Base-by-base conservation (phyloP, 371 early-diverging fungal genomes). In the Mycotypha africana region DNA sequence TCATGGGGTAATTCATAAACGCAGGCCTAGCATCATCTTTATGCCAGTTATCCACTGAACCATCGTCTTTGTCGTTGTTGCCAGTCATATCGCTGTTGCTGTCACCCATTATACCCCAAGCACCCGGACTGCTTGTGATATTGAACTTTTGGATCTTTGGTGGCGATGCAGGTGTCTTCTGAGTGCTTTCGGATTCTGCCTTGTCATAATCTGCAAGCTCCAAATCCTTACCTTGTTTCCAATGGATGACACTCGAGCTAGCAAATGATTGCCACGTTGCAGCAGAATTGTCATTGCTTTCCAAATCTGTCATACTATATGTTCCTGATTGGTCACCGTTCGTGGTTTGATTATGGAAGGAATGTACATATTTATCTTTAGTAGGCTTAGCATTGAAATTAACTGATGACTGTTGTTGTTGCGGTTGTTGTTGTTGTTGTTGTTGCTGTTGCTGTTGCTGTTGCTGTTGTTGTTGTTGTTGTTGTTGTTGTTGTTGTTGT, bases 1-100 rank as follows among this genome's bases (percentile, higher is more conserved):
- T 53, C 46, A 70, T 28, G n/a, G 48, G 58, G 56, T 65, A 65
- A 15, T 34, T 31, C 70, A 70, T 70, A 0, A 52, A 44, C 14
- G 53, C 60, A 3, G 66, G 66, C 11, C 47, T 35, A 11, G 51
- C 63, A 5, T 56, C 51, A 32, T 51, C 7, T 1, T 22, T 31
- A 9, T 48, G 38, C 70, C 70, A 70, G 21, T 32, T 44, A 11
- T 33, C 42, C 14, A 3, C 20, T n/a, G 9, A 28, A 8, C 21
- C 23, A 4, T 31, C 11, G 5, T 38, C 11, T 26, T 38, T 23
- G n/a, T n/a, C n/a, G n/a, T n/a, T n/a, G n/a, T n/a, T n/a, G n/a
- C n/a, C n/a, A n/a, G n/a, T n/a, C n/a, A n/a, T n/a, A n/a, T n/a
- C n/a, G n/a, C n/a, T n/a, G n/a, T n/a, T n/a, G n/a, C n/a, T n/a